These are phyloP conservation scores for Leucoagaricus sp. DNA, from an alignment of 1,284 basidiomycete genomes.

Conservation along the genomic window DNA sequence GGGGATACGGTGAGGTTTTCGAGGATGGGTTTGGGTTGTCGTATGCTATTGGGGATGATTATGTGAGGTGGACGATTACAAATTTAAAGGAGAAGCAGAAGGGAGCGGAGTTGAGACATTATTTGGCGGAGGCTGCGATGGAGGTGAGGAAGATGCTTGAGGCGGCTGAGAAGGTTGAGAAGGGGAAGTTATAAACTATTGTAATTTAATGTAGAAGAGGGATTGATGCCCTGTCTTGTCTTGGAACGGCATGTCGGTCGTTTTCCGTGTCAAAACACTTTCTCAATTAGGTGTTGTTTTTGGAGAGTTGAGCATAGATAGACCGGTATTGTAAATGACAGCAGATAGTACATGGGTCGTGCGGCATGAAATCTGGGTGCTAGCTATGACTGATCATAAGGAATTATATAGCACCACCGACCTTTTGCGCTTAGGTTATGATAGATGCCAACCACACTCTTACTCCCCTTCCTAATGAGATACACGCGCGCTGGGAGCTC, in stretches of 20 bases:
- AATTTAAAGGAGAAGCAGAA: slow-evolving; percentile 72
- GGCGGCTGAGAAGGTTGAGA: slow-evolving; percentile 45
- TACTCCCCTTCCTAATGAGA: neutral
- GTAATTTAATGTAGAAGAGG: neutral
- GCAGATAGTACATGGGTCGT: too few species aligned
- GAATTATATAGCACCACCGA: neutral
- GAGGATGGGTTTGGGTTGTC: slow-evolving; percentile 93
- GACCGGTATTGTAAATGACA: too few species aligned
- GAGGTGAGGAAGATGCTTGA: slow-evolving; percentile 80
- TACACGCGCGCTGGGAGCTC: neutral
- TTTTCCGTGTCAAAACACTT: too few species aligned
- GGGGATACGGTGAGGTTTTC: slow-evolving; percentile 98
- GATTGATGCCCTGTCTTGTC: neutral
- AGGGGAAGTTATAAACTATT: slow-evolving; percentile 18
- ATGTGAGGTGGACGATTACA: slow-evolving; percentile 93
- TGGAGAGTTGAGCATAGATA: too few species aligned
- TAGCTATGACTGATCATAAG: neutral
- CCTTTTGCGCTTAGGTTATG: neutral
- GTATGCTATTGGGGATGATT: slow-evolving; percentile 88
- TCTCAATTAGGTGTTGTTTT: too few species aligned
- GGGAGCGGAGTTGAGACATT: slow-evolving; percentile 68
- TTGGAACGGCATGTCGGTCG: too few species aligned
- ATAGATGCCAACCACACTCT: neutral
- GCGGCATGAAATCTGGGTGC: too few species aligned
- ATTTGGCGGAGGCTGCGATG: slow-evolving; percentile 77